Evolutionary conservation across 192 early-diverging fungal genomes (phyloP).

Genomic region (Rhizoclosmatium sp.): DNA sequence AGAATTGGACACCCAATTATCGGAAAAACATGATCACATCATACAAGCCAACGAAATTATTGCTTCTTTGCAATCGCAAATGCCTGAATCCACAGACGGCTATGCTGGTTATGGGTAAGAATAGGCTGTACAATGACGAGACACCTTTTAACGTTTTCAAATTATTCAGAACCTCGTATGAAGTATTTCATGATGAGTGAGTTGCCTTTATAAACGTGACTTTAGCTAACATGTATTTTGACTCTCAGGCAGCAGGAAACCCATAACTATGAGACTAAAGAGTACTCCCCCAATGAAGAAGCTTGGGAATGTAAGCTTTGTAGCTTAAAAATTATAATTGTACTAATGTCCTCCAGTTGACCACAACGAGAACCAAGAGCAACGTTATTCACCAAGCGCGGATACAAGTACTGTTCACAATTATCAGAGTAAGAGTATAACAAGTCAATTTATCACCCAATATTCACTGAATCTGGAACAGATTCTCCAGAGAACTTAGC

Average conservation of each 20-base stretch:
- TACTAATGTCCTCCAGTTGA: background rate
- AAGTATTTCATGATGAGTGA: background rate
- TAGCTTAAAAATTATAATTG: background rate
- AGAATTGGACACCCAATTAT: slow-evolving; percentile 16
- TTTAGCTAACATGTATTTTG: background rate
- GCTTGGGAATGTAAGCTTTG: background rate
- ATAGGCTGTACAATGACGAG: background rate
- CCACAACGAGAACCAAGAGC: background rate
- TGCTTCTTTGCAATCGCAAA: slow-evolving; percentile 5
- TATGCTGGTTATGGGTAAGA: slow-evolving; percentile 2
- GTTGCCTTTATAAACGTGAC: background rate
- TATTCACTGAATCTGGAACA: background rate
- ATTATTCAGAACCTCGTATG: background rate
- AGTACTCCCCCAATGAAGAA: background rate
- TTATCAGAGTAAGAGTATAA: background rate
- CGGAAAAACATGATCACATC: slow-evolving; percentile 32
- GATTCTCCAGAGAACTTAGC: too few relatives aligned
- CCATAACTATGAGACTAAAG: background rate
- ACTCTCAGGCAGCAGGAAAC: background rate
- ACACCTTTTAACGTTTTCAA: background rate
- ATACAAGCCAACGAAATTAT: slow-evolving; percentile 21
- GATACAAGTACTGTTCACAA: slow-evolving; percentile 2
- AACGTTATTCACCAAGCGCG: background rate
- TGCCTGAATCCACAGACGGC: background rate
- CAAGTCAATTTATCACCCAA: background rate